Percentiles rank a stretch among this genome's conserved stretches.
These are phyloP conservation scores for Teratosphaeria nubilosa DNA, from an alignment of 2,329 filamentous ascomycete genomes.

Conservation along the genomic window DNA sequence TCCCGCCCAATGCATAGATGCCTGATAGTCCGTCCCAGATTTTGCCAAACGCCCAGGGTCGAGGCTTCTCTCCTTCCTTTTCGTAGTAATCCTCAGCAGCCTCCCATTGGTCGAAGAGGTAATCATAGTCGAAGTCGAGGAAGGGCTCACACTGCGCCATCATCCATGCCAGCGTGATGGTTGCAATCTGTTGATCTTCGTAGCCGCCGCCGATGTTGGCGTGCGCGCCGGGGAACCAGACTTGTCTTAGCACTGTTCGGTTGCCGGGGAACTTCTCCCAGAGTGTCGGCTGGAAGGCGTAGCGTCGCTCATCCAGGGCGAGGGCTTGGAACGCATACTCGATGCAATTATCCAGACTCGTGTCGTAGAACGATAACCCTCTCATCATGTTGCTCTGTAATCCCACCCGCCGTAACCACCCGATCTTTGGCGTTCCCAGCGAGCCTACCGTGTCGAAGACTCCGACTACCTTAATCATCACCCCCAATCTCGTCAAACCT, in stretches of 20 bases:
- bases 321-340: constrained; percentile 37
- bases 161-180: constrained; percentile 49
- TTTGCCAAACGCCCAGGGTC: constrained; percentile 41
- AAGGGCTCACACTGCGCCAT: constrained; percentile 42
- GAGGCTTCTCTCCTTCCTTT: constrained; percentile 27
- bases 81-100: constrained; percentile 36
- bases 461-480: constrained; percentile 33
- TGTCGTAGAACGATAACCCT: constrained; percentile 40
- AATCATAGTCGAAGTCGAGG: constrained; percentile 38
- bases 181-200: constrained; percentile 37
- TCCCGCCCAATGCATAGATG: constrained; percentile 38
- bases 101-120: constrained; percentile 38
- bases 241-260: constrained; percentile 35
- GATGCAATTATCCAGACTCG: constrained; percentile 30
- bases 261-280: constrained; percentile 36
- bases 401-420: constrained; percentile 27
- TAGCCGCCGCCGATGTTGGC: constrained; percentile 37
- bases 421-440: constrained; percentile 38
- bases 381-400: constrained; percentile 24
- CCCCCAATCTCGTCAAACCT: constrained; percentile 24
- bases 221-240: constrained; percentile 41
- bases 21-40: constrained; percentile 38
- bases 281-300: constrained; percentile 31
- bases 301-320: constrained; percentile 33
- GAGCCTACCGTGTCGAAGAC: constrained; percentile 38